These are phyloP conservation scores for Oldenlandia corymbosa DNA, from an alignment of 257 asterid species.

Conservation along the genomic window DNA sequence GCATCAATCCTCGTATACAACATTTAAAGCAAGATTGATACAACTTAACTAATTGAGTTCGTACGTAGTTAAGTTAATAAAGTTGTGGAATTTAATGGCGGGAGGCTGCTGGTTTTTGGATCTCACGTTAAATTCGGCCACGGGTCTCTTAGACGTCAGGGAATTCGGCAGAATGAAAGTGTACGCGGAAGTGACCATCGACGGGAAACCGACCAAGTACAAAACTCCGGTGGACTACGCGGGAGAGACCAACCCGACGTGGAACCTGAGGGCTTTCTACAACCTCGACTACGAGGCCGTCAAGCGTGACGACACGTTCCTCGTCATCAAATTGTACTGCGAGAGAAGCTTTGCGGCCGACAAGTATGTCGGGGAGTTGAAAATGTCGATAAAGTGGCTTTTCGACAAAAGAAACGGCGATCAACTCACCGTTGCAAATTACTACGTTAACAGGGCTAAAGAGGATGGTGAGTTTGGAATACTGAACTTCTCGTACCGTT, in stretches of 20 bases:
- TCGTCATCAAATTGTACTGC: constrained; percentile 1
- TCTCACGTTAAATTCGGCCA: constrained; percentile 12
- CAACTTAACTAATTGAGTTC: too few species aligned
- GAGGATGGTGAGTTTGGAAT: too few species aligned
- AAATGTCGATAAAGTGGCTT: too few species aligned
- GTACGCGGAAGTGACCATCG: constrained; percentile 7
- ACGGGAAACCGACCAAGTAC: neutral
- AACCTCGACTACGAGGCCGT: neutral
- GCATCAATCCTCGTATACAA: too few species aligned
- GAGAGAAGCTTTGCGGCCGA: neutral
- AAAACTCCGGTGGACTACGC: constrained; percentile 1
- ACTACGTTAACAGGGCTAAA: too few species aligned
- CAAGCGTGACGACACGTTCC: neutral
- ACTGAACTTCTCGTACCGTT: too few species aligned
- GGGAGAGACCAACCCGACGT: constrained; percentile 3
- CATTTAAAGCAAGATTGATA: too few species aligned
- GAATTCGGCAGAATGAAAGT: neutral
- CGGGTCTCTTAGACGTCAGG: neutral
- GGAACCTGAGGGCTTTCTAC: neutral
- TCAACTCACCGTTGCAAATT: too few species aligned
- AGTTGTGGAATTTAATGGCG: too few species aligned
- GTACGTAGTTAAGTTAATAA: too few species aligned
- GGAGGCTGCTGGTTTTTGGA: constrained; percentile 9
- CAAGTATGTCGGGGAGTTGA: constrained; percentile 14
- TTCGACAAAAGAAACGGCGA: too few species aligned